phyloP scores from a whole-genome alignment of 2,329 filamentous ascomycete genomes.

The Alternaria alternata region DNA sequence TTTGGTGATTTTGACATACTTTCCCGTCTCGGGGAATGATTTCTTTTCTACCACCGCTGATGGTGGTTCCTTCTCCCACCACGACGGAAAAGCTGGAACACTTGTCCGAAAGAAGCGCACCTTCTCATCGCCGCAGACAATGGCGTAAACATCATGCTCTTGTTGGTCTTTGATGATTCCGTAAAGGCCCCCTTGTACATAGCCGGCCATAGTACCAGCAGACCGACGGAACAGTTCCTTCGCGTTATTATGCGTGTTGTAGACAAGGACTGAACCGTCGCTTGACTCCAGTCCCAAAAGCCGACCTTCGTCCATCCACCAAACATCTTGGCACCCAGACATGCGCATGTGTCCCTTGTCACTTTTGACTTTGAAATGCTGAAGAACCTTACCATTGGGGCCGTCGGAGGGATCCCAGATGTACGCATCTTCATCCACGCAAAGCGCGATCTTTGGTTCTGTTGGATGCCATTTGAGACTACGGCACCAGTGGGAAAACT shows the following conservation, averaged over 20 bases:
- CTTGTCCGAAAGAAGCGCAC: slow-evolving; percentile 33
- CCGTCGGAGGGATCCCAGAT: slow-evolving; percentile 37
- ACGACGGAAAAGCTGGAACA: slow-evolving; percentile 15
- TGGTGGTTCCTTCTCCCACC: slow-evolving; percentile 25
- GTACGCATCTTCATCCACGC: slow-evolving; percentile 25
- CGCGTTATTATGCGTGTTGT: slow-evolving; percentile 31
- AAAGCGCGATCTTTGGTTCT: slow-evolving; percentile 31
- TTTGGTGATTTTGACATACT: slow-evolving; percentile 32
- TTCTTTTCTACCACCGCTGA: neutral
- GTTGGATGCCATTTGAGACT: slow-evolving; percentile 37
- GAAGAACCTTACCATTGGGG: slow-evolving; percentile 21
- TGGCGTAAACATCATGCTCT: slow-evolving; percentile 28
- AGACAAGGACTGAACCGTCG: slow-evolving; percentile 36
- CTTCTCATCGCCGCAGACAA: slow-evolving; percentile 34
- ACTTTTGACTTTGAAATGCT: slow-evolving; percentile 30
- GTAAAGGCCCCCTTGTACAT: slow-evolving; percentile 24
- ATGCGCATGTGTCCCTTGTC: slow-evolving; percentile 10
- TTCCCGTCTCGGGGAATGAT: slow-evolving; percentile 25
- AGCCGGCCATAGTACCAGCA: slow-evolving; percentile 14
- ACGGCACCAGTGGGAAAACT: slow-evolving; percentile 28
- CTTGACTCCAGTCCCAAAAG: slow-evolving; percentile 24
- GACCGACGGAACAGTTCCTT: slow-evolving; percentile 40
- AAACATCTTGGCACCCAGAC: slow-evolving; percentile 11
- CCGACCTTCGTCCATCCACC: slow-evolving; percentile 31
- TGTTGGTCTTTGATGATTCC: slow-evolving; percentile 17